Percentiles rank a stretch among this genome's conserved stretches.
phyloP scores from a whole-genome alignment of 2,329 filamentous ascomycete species.

The Aspergillus tanneri region DNA sequence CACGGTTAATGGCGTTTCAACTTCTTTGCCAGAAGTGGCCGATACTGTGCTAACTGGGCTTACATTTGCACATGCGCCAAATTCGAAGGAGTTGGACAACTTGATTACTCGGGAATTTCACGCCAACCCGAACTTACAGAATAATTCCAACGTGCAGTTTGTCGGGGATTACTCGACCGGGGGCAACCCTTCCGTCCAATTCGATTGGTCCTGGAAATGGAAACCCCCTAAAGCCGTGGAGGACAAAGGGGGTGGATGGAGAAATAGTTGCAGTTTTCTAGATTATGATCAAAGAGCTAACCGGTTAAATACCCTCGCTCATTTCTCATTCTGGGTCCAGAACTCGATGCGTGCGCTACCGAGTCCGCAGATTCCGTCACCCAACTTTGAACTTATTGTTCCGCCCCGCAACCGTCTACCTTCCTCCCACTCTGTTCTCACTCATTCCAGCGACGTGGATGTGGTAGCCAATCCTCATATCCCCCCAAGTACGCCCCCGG shows the following conservation, averaged over 20 bases:
- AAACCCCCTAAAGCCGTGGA: constrained; percentile 79
- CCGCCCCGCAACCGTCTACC: constrained; percentile 77
- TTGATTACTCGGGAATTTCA: constrained; percentile 94
- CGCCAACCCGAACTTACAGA: constrained; percentile 94
- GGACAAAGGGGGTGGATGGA: constrained; percentile 88
- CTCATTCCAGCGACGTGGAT: constrained; percentile 73
- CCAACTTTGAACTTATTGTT: constrained; percentile 69
- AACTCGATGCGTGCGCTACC: constrained; percentile 53
- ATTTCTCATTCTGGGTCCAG: constrained; percentile 93
- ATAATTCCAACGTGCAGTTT: constrained; percentile 91
- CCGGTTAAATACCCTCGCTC: constrained; percentile 80
- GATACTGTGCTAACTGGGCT: constrained; percentile 84
- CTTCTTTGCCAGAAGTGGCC: constrained; percentile 49
- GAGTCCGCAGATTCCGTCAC: constrained; percentile 64
- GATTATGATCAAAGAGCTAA: constrained; percentile 96
- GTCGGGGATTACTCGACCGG: constrained; percentile 88
- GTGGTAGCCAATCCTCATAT: constrained; percentile 38
- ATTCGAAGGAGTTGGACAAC: constrained; percentile 82
- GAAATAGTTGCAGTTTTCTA: constrained; percentile 93
- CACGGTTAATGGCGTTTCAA: constrained; percentile 51
- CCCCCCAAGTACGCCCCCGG: constrained; percentile 31
- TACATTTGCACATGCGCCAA: constrained; percentile 89
- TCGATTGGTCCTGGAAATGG: constrained; percentile 98
- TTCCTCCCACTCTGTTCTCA: constrained; percentile 84
- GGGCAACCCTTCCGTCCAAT: constrained; percentile 79